These are phyloP conservation scores for Coemansia sp. DNA, from an alignment of 192 early-diverging fungal species.

Conservation along the genomic window DNA sequence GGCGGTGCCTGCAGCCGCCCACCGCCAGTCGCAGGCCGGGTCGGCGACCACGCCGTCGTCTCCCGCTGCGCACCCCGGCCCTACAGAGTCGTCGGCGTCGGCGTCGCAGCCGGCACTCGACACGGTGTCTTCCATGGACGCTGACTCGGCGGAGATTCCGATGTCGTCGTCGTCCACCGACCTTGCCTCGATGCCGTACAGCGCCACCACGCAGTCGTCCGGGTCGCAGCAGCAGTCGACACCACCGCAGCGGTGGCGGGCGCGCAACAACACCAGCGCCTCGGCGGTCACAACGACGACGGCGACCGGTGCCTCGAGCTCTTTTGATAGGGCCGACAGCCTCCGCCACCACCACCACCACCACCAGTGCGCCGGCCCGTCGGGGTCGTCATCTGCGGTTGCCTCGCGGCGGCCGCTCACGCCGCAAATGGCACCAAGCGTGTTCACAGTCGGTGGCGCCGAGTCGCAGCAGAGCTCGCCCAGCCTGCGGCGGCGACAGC, in stretches of 20 bases:
- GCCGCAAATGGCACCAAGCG: conserved; percentile 28
- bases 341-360: not conserved
- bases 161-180: conserved; percentile 18
- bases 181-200: conserved; percentile 30
- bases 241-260: conserved; percentile 23
- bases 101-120: conserved; percentile 14
- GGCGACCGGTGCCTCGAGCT: conserved; percentile 13
- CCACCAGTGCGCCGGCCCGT: not conserved
- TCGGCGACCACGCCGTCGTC: conserved; percentile 7
- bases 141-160: conserved; percentile 18
- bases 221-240: conserved; percentile 3
- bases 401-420: conserved; percentile 41
- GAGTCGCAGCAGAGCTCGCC: conserved; percentile 18
- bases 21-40: too few species aligned
- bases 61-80: not conserved
- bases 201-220: conserved; percentile 5
- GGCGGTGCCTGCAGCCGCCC: not conserved
- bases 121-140: conserved; percentile 1
- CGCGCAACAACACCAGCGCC: conserved; percentile 31
- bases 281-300: conserved; percentile 13
- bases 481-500: conserved; percentile 27
- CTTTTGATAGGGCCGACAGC: conserved; percentile 6
- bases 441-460: conserved; percentile 12
- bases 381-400: conserved; percentile 13
- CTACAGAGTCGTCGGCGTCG: not conserved